Evolutionary conservation across 2,329 filamentous ascomycete genomes (phyloP), one percentile per base, ranked within the genome.

Genomic region (Hymenoscyphus fructigenus): DNA sequence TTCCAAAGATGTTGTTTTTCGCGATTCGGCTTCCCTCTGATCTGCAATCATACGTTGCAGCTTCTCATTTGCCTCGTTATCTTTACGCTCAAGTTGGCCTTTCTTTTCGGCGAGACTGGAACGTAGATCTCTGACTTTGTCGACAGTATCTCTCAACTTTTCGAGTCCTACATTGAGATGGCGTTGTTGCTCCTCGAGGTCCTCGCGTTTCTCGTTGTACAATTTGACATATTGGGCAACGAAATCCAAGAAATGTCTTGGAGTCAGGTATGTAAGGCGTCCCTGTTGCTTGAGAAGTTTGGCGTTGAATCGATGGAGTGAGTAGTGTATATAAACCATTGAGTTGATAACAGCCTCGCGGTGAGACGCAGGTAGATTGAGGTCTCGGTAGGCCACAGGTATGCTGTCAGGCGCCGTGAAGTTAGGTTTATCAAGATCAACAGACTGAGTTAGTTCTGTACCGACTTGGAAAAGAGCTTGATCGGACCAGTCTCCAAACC

Each of bases 401-500:
- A 99, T 92, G 65, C 89, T 95, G 72, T 98, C 93, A 2, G 94
- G 94, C 3, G 93, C 91, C 61, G 84, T 82, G 77, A 94, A 99
- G 74, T 89, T 93, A 61, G 91, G 83, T 68, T 93, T 90, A 76
- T 99, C 95, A 62, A 99, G 84, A 76, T 99, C 95, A 65, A 99
- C 88, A n/a, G 92, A 94, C 70, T 96, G 91, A 0, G 96, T 99
- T 65, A 99, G 87, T 78, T 99, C 95, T 68, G 91, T 93, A 28
- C 91, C 93, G 68, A 99, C 96, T 78, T 99, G 96, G 88, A 96
- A 99, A 23, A 99, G 85, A 44, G 95, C 96, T 80, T 99, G 95
- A 77, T 99, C 95, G 61, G 95, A 99, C 95, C 95, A 99, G 79
- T 99, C 95, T 69, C 95, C 95, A 77, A 99, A 97, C 95, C 95